phyloP scores from a whole-genome alignment of 306 rosid genomes.

The Astragalus membranaceus region DNA sequence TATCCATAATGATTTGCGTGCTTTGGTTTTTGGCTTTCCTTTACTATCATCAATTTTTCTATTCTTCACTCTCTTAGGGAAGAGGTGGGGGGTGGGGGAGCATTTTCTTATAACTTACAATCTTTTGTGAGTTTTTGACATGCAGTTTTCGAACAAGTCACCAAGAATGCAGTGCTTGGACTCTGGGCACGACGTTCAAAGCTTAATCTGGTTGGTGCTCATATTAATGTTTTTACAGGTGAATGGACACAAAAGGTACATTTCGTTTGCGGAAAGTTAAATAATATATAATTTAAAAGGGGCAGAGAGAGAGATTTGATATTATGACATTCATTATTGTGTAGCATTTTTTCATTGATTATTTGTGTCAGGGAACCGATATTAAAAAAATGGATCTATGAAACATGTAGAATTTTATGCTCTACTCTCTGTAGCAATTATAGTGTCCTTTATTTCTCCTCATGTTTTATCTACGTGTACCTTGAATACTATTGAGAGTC shows the following conservation, averaged over 20 bases:
- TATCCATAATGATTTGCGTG: background rate
- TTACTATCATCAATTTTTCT: background rate
- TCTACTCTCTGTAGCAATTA: conserved; percentile 13
- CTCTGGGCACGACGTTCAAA: conserved; percentile 96
- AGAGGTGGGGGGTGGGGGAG: background rate
- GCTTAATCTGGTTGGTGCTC: conserved; percentile 97
- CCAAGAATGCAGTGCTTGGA: conserved; percentile 92
- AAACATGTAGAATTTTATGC: background rate
- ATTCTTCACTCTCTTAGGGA: background rate
- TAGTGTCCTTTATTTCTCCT: conserved; percentile 10
- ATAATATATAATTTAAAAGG: background rate
- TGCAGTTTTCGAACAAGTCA: conserved; percentile 97
- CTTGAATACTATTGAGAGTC: background rate
- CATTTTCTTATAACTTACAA: background rate
- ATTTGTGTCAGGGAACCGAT: background rate
- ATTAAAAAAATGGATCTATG: background rate
- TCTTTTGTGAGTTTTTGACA: conserved; percentile 7
- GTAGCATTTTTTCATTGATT: background rate
- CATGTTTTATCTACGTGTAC: background rate
- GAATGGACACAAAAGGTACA: conserved; percentile 99
- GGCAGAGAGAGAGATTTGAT: background rate
- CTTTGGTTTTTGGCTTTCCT: background rate
- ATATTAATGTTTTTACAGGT: conserved; percentile 96
- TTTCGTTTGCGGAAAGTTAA: conserved; percentile 16
- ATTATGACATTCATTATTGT: background rate